phyloP scores from a whole-genome alignment of 352 stramenopile species.

The Globisporangium cederbergense region DNA sequence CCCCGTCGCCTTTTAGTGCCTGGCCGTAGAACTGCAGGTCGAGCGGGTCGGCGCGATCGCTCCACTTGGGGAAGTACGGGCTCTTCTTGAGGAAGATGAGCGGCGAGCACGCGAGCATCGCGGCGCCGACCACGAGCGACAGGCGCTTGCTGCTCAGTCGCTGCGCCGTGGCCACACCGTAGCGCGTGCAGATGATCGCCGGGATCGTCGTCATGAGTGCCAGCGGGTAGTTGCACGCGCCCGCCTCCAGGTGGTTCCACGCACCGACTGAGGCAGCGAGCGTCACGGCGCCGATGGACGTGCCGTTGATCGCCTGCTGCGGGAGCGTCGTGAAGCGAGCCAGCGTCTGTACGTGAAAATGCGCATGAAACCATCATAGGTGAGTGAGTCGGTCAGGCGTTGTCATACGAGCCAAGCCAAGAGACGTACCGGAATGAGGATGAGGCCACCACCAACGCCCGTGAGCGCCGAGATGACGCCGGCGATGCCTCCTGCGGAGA shows the following conservation, averaged over 20 bases:
- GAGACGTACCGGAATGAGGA: constrained; percentile 70
- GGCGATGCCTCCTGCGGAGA: constrained; percentile 52
- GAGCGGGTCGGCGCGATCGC: constrained; percentile 39
- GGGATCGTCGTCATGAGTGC: constrained; percentile 69
- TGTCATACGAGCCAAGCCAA: not conserved
- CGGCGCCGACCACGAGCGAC: constrained; percentile 67
- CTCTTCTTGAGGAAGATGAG: constrained; percentile 86
- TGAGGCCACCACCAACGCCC: constrained; percentile 75
- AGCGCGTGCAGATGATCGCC: constrained; percentile 71
- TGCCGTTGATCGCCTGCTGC: constrained; percentile 83
- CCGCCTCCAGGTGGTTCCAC: constrained; percentile 66
- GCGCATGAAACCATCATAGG: not conserved
- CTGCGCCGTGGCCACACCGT: constrained; percentile 76
- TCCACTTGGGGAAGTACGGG: constrained; percentile 73
- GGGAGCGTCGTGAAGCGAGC: constrained; percentile 76
- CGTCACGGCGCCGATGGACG: constrained; percentile 75
- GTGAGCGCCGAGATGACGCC: constrained; percentile 77
- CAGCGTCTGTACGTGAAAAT: constrained; percentile 37
- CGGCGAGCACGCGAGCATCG: constrained; percentile 76
- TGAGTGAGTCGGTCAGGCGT: too few relatives aligned
- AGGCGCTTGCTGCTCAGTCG: constrained; percentile 70
- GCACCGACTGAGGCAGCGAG: constrained; percentile 62
- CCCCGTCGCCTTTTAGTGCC: not conserved
- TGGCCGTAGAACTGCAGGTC: constrained; percentile 79
- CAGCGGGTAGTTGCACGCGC: constrained; percentile 75